Evolutionary conservation across 2,329 filamentous ascomycete species (phyloP).

Genomic region (Stenocarpella maydis): DNA sequence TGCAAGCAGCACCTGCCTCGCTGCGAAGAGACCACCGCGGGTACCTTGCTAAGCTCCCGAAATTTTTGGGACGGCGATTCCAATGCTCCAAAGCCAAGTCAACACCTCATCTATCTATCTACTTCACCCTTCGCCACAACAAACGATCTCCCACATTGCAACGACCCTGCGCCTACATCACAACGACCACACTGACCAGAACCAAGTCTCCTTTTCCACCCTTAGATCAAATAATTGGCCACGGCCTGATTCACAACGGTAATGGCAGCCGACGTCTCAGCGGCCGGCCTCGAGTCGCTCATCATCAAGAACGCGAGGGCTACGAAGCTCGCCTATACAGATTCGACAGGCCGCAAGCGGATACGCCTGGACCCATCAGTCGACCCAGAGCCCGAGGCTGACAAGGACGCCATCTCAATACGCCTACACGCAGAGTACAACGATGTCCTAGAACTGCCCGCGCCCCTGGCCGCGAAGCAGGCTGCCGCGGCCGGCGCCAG

Average conservation of each 20-base stretch:
- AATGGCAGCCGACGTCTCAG: slow-evolving; percentile 45
- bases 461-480: slow-evolving; percentile 81
- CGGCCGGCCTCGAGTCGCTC: slow-evolving; percentile 46
- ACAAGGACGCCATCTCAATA: slow-evolving; percentile 56
- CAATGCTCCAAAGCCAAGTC: not conserved
- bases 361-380: slow-evolving; percentile 47
- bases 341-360: slow-evolving; percentile 43
- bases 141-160: not conserved
- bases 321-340: slow-evolving; percentile 50
- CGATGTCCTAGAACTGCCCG: slow-evolving; percentile 78
- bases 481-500: slow-evolving; percentile 68
- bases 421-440: slow-evolving; percentile 80
- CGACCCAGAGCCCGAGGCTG: slow-evolving; percentile 51
- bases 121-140: not conserved
- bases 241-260: slow-evolving; percentile 21
- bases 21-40: slow-evolving; percentile 10
- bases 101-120: not conserved
- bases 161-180: not conserved
- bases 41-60: slow-evolving; percentile 17
- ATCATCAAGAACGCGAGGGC: slow-evolving; percentile 52
- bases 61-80: slow-evolving; percentile 6
- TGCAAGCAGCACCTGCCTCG: not conserved
- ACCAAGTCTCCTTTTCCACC: not conserved
- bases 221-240: not conserved
- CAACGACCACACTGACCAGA: not conserved